Percentiles rank a stretch among this genome's conserved stretches.
phyloP scores from a whole-genome alignment of 176 grass and related monocot genomes.

The Metroxylon sagu region DNA sequence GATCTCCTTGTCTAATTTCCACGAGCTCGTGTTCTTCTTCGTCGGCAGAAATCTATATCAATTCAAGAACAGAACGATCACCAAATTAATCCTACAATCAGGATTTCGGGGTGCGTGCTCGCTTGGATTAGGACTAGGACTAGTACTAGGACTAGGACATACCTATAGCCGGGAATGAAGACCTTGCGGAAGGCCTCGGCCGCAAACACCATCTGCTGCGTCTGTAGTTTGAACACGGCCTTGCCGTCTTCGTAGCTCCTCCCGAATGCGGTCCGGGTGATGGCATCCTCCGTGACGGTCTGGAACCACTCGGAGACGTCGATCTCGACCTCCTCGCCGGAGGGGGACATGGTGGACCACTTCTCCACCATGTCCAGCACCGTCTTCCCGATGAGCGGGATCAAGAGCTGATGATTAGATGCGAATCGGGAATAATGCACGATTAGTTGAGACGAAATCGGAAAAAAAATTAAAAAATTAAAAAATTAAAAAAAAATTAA shows the following conservation, averaged over 20 bases:
- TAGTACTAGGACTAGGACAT: neutral
- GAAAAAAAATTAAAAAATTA: no score
- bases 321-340: slow-evolving; percentile 89
- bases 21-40: slow-evolving; percentile 88
- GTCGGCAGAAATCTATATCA: slow-evolving; percentile 71
- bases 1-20: slow-evolving; percentile 95
- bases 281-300: slow-evolving; percentile 90
- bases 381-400: slow-evolving; percentile 73
- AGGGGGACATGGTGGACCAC: slow-evolving; percentile 42
- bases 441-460: no score
- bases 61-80: no score
- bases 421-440: no score
- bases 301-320: slow-evolving; percentile 97
- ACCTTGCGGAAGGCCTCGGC: slow-evolving; percentile 91
- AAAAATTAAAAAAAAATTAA: slow-evolving; percentile 8
- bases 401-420: slow-evolving; percentile 30
- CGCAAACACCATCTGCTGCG: slow-evolving; percentile 81
- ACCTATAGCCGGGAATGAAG: slow-evolving; percentile 99
- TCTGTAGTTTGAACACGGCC: slow-evolving; percentile 77
- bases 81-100: no score
- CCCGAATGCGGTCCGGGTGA: slow-evolving; percentile 85
- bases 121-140: no score
- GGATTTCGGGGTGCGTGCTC: no score
- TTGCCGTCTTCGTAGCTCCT: slow-evolving; percentile 87
- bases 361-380: slow-evolving; percentile 70